Base-by-base conservation (phyloP, 371 early-diverging fungal species). In the Mortierella polycephala region DNA sequence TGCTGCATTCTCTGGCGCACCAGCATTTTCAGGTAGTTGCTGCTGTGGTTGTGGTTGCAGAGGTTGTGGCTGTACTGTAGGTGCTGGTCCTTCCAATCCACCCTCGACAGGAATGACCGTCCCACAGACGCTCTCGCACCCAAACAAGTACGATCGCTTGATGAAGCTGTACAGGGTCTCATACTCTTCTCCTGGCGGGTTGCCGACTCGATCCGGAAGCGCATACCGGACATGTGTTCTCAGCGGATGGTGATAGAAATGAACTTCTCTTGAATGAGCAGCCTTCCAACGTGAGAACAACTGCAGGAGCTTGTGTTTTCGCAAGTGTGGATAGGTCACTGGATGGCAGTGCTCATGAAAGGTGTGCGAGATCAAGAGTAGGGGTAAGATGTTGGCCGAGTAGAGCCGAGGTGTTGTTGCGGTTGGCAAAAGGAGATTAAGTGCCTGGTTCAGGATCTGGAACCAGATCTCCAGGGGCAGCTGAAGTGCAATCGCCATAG, bases 31-130 rank as follows among this genome's bases (percentile, higher is more conserved):
- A 18, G 2, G 60, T 40, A 51, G 60, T 51, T 39, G 56, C 65
- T 30, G 54, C 51, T 39, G 66, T 54, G 1, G 65, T 56, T 10
- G 50, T 59, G 6, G 67, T 45, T 5, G 71, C 37, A 23, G 65
- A 55, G 13, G 50, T 54, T 21, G 55, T 49, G 44, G 39, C 37
- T 14, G 64, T 67, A n/a, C n/a, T n/a, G n/a, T n/a, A n/a, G n/a
- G n/a, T n/a, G n/a, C n/a, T 7, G 60, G 57, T 5, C 56, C 68
- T n/a, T 76, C 77, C 20, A 76, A 46, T 41, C 77, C 77, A 30
- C 77, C 77, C 30, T 76, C 77, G 21, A 76, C 77, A 5, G 77
- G 77, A 44, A 76, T 76, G 4, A 76, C 77, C 12, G 77, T 76
- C 18, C 77, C 77, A 53, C 77, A 76, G 45, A 76, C 77, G 16